Evolutionary conservation across 345 rosid species (phyloP), one percentile per base, ranked within the genome.

Genomic region (Murraya koenigii): DNA sequence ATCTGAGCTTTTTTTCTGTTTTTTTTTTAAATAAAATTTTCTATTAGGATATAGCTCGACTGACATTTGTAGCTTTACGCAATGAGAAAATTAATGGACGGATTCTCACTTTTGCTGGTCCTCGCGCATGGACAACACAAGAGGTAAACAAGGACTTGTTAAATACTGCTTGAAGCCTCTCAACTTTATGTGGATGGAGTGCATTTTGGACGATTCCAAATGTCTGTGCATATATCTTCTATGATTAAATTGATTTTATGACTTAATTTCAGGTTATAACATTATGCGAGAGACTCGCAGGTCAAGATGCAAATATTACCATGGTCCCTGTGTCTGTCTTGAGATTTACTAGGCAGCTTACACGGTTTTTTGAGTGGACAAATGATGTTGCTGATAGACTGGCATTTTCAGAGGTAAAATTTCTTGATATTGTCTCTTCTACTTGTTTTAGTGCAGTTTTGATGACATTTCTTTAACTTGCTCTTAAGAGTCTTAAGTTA

Each of bases 271-370:
- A 96, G 99, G 99, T 96, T 54, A 88, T 96, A 80, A 87, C 99
- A 68, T 64, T 96, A 58, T 94, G 99, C 20, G 98, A 92, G 89
- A 90, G 97, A 82, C 98, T 96, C 0, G 99, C 99, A 6, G 98
- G 98, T 58, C 99, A 93, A 87, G 99, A 93, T 85, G 99, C 99
- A 81, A 96, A 96, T 84, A 90, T 96, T 49, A 96, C 97, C 10
- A 93, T 93, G 1, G 98, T 95, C 79, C 99, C 97, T 4, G 99
- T 92, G 75, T 90, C 93, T 13, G 61, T 93, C 83, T 84, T 95
- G 81, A 88, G 97, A 83, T 74, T 90, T 44, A 91, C 99, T 10
- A 90, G 98, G 75, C 94, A 93, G 73, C 15, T 95, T 55, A 93
- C 97, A 72, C 80, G 95, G 36, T 84, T 87, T 81, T 95, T 92